phyloP scores from a whole-genome alignment of 305 asterid species.

The Coffea humblotiana region DNA sequence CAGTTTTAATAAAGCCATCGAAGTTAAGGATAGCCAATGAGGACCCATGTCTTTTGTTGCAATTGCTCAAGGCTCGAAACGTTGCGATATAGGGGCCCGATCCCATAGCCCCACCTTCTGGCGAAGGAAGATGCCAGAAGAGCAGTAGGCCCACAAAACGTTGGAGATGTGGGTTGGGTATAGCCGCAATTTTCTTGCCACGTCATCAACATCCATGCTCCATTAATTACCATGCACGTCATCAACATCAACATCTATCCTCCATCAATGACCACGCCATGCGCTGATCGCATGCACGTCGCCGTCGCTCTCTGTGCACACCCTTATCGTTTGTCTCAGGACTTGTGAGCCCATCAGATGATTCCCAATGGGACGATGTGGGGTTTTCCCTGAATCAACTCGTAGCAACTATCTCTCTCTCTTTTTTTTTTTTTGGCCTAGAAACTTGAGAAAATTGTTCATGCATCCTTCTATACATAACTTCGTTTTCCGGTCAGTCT shows the following conservation, averaged over 20 bases:
- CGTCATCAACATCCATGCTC: neutral
- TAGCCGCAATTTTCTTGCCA: conserved; percentile 7
- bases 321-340: neutral
- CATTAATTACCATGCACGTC: neutral
- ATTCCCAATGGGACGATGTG: too few species aligned
- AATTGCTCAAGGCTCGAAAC: neutral
- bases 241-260: neutral
- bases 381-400: too few species aligned
- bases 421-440: too few species aligned
- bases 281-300: neutral
- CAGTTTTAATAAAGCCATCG: neutral
- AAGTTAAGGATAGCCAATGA: neutral
- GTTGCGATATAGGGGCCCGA: neutral
- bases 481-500: too few species aligned
- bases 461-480: too few species aligned
- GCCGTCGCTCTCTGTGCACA: neutral
- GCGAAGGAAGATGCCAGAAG: neutral
- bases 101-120: too few species aligned
- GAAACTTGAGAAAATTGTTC: neutral
- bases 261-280: neutral
- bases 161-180: neutral
- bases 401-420: too few species aligned
- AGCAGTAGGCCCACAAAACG: neutral
- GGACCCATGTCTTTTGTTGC: neutral
- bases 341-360: neutral